A percentile compares a stretch with the other conserved stretches of the same genome.
These are phyloP conservation scores for Allomyces javanicus DNA, from an alignment of 192 early-diverging fungal species.

Conservation along the genomic window DNA sequence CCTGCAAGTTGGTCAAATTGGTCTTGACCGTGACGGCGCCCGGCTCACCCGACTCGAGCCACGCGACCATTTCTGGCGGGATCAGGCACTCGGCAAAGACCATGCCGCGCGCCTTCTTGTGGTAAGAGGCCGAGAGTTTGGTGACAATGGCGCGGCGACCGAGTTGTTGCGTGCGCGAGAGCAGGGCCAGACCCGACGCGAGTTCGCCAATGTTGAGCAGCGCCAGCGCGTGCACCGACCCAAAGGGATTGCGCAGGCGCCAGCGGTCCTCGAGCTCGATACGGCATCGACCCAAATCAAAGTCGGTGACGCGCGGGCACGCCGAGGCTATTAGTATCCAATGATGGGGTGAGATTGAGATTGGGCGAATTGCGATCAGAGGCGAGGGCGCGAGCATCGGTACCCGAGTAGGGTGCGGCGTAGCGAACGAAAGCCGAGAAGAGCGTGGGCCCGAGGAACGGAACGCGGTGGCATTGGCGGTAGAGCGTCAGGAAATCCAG, in stretches of 20 bases:
- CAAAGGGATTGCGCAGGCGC: background rate
- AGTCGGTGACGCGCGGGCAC: background rate
- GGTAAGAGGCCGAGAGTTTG: background rate
- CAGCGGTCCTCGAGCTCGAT: slow-evolving; percentile 2
- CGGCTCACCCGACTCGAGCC: background rate
- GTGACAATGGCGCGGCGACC: background rate
- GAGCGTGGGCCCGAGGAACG: background rate
- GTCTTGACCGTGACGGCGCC: background rate
- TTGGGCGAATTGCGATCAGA: background rate
- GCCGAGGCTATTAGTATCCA: background rate
- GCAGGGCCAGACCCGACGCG: background rate
- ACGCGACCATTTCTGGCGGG: background rate
- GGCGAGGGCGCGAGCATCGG: background rate
- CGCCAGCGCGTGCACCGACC: background rate
- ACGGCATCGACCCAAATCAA: background rate
- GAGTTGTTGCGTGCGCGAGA: background rate
- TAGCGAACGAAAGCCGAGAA: background rate
- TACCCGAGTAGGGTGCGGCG: background rate
- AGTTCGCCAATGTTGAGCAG: background rate
- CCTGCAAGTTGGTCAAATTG: background rate
- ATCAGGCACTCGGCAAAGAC: background rate
- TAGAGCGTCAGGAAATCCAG: background rate
- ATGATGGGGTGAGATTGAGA: background rate
- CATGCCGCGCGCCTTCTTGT: background rate
- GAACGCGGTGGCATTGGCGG: background rate